A percentile compares a stretch with the other conserved stretches of the same genome.
These are phyloP conservation scores for Athelia sp. DNA, from an alignment of 1,284 basidiomycete species.

Conservation along the genomic window DNA sequence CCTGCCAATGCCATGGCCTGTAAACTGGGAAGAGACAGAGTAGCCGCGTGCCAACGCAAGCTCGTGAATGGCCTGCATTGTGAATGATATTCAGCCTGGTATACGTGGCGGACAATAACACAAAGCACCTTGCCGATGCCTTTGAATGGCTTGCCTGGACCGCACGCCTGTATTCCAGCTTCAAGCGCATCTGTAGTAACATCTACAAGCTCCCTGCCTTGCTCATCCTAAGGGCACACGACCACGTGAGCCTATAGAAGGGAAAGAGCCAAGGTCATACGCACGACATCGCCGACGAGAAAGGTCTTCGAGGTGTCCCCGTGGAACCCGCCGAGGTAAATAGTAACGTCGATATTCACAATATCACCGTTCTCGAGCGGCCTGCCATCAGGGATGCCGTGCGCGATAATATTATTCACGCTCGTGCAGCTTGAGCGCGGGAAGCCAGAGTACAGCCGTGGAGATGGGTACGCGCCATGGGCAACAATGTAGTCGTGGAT, in stretches of 20 bases:
- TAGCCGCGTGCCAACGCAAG: slow-evolving; percentile 39
- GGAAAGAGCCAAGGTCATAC: slow-evolving; percentile 10
- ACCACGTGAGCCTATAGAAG: neutral
- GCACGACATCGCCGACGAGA: slow-evolving; percentile 70
- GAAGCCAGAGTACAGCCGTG: slow-evolving; percentile 76
- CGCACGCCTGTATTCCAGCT: slow-evolving; percentile 71
- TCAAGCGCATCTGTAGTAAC: slow-evolving; percentile 66
- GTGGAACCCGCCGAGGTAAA: slow-evolving; percentile 76
- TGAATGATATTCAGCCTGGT: no score
- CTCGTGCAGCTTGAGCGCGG: slow-evolving; percentile 88
- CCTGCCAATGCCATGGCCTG: slow-evolving; percentile 84
- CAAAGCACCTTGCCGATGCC: slow-evolving; percentile 55
- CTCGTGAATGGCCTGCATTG: slow-evolving; percentile 58
- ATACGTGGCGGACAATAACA: no score
- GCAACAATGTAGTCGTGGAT: slow-evolving; percentile 70
- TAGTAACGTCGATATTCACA: slow-evolving; percentile 81
- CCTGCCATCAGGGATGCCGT: slow-evolving; percentile 89
- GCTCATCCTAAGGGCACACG: slow-evolving; percentile 46
- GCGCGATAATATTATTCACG: slow-evolving; percentile 80
- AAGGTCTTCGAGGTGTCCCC: slow-evolving; percentile 86
- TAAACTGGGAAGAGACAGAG: slow-evolving; percentile 72
- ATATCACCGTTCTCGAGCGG: slow-evolving; percentile 77
- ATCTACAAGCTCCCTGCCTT: slow-evolving; percentile 58
- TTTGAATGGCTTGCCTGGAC: slow-evolving; percentile 69
- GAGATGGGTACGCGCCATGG: slow-evolving; percentile 83